phyloP scores from a whole-genome alignment of 805 yeast species.

The Hanseniaspora occidentalis region DNA sequence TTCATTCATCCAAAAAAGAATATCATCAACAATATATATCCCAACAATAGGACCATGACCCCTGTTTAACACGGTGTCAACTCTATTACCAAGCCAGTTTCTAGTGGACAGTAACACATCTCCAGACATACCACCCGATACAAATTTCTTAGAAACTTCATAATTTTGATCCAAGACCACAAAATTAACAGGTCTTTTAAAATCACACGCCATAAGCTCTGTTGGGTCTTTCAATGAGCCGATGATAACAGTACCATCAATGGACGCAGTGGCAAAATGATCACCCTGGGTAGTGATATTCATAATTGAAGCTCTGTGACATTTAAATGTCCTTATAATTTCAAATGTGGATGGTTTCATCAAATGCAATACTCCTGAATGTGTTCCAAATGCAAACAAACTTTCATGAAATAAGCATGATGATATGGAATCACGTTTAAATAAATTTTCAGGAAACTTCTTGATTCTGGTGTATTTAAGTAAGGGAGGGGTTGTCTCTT shows the following conservation, averaged over 20 bases:
- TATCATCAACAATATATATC: constrained; percentile 47
- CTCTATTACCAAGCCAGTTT: constrained; percentile 80
- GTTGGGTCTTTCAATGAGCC: constrained; percentile 52
- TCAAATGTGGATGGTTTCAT: constrained; percentile 41
- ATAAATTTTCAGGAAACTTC: constrained; percentile 57
- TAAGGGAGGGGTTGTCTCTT: constrained; percentile 53
- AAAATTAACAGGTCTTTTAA: constrained; percentile 78
- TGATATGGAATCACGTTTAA: constrained; percentile 68
- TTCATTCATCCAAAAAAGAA: constrained; percentile 77
- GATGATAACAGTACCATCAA: constrained; percentile 86
- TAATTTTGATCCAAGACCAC: constrained; percentile 72
- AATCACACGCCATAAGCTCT: constrained; percentile 65
- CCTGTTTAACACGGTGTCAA: constrained; percentile 50
- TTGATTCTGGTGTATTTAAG: constrained; percentile 63
- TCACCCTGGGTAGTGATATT: constrained; percentile 61
- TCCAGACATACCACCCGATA: constrained; percentile 88
- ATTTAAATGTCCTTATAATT: constrained; percentile 59
- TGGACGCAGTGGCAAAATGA: constrained; percentile 75
- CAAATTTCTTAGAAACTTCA: constrained; percentile 44
- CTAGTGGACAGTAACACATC: constrained; percentile 59
- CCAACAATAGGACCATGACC: constrained; percentile 62
- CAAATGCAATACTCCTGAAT: constrained; percentile 70
- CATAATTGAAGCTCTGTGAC: constrained; percentile 76
- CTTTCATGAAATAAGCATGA: constrained; percentile 47
- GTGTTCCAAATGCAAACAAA: constrained; percentile 74